A percentile compares a stretch with the other conserved stretches of the same genome.
These are phyloP conservation scores for Microascus cirrosus DNA, from an alignment of 2,329 filamentous ascomycete species.

Conservation along the genomic window DNA sequence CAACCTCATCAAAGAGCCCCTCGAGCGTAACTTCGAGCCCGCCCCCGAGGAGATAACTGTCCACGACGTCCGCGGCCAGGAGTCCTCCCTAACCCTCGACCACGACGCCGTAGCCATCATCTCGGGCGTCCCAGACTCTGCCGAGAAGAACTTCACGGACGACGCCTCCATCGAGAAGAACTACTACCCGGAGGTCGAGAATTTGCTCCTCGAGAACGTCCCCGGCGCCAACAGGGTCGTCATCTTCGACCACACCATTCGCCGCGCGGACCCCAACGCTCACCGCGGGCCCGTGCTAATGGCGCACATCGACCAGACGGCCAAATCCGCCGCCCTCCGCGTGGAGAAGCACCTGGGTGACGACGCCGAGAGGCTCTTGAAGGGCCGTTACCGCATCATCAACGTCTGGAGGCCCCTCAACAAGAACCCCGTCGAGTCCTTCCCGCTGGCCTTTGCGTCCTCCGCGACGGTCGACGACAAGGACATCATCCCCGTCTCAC, in stretches of 20 bases:
- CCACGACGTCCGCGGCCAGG: conserved; percentile 62
- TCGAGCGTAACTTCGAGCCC: conserved; percentile 52
- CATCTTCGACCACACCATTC: conserved; percentile 83
- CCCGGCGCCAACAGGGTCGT: conserved; percentile 56
- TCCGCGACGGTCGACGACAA: conserved; percentile 47
- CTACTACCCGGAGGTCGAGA: conserved; percentile 81
- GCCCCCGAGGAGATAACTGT: conserved; percentile 42
- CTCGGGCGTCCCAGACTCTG: conserved; percentile 41
- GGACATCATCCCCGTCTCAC: conserved; percentile 62
- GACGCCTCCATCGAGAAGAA: conserved; percentile 56
- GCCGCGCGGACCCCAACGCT: conserved; percentile 48
- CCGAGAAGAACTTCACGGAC: conserved; percentile 51
- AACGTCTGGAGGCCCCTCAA: conserved; percentile 72
- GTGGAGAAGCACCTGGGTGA: conserved; percentile 55
- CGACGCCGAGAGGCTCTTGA: conserved; percentile 56
- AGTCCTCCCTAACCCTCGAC: conserved; percentile 57
- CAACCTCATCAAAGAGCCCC: conserved; percentile 56
- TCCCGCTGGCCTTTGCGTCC: conserved; percentile 59
- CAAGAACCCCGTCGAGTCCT: conserved; percentile 48
- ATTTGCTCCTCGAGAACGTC: conserved; percentile 55
- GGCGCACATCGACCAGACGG: conserved; percentile 79
- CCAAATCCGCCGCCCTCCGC: conserved; percentile 51
- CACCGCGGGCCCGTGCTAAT: conserved; percentile 57
- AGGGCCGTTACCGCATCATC: conserved; percentile 66
- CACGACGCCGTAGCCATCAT: conserved; percentile 64